These are phyloP conservation scores for Alternaria atra DNA, from an alignment of 2,329 filamentous ascomycete species.

Conservation along the genomic window DNA sequence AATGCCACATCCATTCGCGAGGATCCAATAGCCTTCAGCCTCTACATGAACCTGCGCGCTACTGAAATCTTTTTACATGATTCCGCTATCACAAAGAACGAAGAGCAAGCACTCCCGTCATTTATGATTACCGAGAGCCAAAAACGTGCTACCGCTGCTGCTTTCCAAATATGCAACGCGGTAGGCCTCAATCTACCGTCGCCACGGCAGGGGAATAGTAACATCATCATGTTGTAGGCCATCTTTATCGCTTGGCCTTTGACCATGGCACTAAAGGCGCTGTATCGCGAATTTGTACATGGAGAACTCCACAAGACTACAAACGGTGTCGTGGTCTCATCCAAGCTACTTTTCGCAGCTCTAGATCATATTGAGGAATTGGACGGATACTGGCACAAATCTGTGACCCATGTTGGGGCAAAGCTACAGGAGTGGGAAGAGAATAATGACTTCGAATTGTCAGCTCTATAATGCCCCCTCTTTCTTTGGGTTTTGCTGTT, in stretches of 20 bases:
- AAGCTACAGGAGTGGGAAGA: constrained; percentile 6
- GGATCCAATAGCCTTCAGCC: constrained; percentile 1
- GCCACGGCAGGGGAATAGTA: neutral
- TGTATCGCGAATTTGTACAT: neutral
- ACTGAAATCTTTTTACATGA: constrained; percentile 2
- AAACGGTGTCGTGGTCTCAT: neutral
- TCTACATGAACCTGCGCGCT: constrained; percentile 3
- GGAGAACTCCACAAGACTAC: neutral
- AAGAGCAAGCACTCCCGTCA: neutral
- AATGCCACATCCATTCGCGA: constrained; percentile 4
- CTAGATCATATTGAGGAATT: constrained; percentile 6
- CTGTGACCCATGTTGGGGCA: neutral
- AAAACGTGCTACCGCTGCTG: neutral
- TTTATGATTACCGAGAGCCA: neutral
- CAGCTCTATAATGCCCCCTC: neutral
- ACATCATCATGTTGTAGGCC: constrained; percentile 5
- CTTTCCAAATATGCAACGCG: constrained; percentile 7
- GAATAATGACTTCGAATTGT: neutral
- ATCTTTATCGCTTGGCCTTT: constrained; percentile 8
- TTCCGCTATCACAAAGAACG: neutral
- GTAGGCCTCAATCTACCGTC: constrained; percentile 5
- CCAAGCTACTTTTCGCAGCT: neutral
- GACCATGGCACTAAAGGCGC: neutral
- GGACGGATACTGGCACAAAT: constrained; percentile 1
- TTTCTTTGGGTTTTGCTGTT: too few relatives aligned